Base-by-base conservation (phyloP, 225 moss, liverwort and hornwort genomes). In the Polytrichum commune region DNA sequence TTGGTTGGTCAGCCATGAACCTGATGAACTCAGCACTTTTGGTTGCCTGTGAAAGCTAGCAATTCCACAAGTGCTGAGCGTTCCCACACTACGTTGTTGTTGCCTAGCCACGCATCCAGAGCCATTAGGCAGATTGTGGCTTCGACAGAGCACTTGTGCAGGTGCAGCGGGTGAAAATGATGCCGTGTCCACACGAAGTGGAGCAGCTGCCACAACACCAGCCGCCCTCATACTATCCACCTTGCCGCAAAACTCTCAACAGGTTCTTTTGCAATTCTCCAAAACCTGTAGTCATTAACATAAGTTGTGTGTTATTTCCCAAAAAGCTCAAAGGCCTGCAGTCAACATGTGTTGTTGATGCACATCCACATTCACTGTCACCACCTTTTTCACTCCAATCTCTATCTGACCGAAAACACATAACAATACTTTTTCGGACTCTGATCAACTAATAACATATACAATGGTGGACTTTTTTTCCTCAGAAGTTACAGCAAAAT, bases 171-270 rank as follows among this genome's bases (percentile, higher is more conserved):
- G 64, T 57, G 77, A 23, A 27, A 78, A 67, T 46, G 46, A 46
- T 46, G 46, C 46, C 25, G 77, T 63, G 72, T 81, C 87, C 83
- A 79, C 74, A 64, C 76, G 76, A 70, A 77, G 81, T 69, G 83
- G 64, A 81, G 61, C 79, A 74, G 76, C 74, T 79, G 76, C 83
- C 13, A 71, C 69, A 1, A 74, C 54, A 53, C 70, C 79, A 65
- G 83, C 80, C 62, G 87, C 81, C 81, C 87, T 84, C 87, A 87
- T 86, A 24, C 72, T 85, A 69, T 5, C 46, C 85, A 79, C 75
- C 61, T 68, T 63, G 62, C 72, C 65, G 23, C 25, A 24, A 55
- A 72, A 38, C 63, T 65, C 54, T 53, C 62, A 27, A 20, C 13
- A 46, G 46, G 16, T 13, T 46, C 13, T 46, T 46, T 13, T 46